A percentile compares a stretch with the other conserved stretches of the same genome.
These are phyloP conservation scores for Zychaea mexicana DNA, from an alignment of 371 early-diverging fungal species.

Conservation along the genomic window DNA sequence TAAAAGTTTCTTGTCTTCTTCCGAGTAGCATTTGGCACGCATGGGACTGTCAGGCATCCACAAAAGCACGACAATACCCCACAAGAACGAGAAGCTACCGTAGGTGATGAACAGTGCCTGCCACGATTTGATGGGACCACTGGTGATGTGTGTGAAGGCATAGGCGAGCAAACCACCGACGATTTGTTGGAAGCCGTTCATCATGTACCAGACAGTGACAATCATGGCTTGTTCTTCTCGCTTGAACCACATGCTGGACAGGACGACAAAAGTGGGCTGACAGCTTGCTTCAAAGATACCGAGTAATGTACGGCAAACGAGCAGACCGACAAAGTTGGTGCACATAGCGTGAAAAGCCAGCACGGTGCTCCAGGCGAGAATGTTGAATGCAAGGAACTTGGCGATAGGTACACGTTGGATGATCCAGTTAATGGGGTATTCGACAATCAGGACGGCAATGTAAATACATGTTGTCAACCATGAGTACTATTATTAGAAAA, in stretches of 20 bases:
- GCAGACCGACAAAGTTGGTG: conserved; percentile 20
- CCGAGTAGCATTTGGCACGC: conserved; percentile 29
- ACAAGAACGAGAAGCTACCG: conserved; percentile 20
- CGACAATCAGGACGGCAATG: conserved; percentile 25
- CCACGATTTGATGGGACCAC: conserved; percentile 25
- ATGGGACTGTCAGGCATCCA: conserved; percentile 28
- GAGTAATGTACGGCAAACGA: conserved; percentile 22
- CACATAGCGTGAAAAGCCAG: conserved; percentile 21
- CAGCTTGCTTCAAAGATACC: conserved; percentile 31
- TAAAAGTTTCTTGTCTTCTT: conserved; percentile 29
- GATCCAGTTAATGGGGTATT: conserved; percentile 27
- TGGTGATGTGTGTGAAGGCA: conserved; percentile 27
- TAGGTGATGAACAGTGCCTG: conserved; percentile 28
- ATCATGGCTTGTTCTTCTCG: conserved; percentile 75
- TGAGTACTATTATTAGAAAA: conserved; percentile 17
- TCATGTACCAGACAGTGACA: conserved; percentile 57
- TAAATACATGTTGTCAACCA: conserved; percentile 33
- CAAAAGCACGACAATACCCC: conserved; percentile 19
- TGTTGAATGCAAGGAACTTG: conserved; percentile 24
- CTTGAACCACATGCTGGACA: conserved; percentile 46
- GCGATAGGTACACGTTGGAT: conserved; percentile 27
- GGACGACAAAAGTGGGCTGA: conserved; percentile 20
- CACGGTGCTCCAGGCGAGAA: conserved; percentile 22
- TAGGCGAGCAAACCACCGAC: conserved; percentile 29
- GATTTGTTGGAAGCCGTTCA: conserved; percentile 32